These are phyloP conservation scores for Balansia obtecta DNA, from an alignment of 2,329 filamentous ascomycete species.

Conservation along the genomic window DNA sequence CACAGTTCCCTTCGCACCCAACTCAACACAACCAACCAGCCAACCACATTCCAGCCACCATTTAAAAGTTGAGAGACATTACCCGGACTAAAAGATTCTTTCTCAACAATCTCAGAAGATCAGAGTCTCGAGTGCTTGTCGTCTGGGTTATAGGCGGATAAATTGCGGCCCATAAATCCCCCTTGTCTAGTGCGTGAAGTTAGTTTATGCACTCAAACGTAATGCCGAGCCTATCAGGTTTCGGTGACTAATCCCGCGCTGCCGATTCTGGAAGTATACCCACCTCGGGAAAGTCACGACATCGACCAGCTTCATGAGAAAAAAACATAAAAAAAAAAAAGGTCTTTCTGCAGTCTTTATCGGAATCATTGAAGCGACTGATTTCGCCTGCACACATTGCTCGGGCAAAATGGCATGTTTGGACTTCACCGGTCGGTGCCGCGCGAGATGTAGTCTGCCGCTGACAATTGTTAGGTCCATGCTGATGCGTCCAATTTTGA, in stretches of 20 bases:
- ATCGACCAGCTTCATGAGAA: background rate
- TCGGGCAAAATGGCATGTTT: background rate
- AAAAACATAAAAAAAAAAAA: background rate
- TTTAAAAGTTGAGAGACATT: too few relatives aligned
- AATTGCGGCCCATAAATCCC: background rate
- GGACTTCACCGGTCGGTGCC: too few relatives aligned
- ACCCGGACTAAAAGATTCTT: too few relatives aligned
- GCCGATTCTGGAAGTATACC: constrained; percentile 2
- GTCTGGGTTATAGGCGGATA: too few relatives aligned
- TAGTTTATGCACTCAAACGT: too few relatives aligned
- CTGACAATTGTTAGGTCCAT: constrained; percentile 46
- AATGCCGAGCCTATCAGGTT: background rate
- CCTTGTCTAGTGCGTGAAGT: background rate
- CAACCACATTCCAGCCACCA: too few relatives aligned
- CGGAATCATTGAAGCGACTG: background rate
- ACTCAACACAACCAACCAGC: too few relatives aligned
- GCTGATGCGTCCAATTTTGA: constrained; percentile 68
- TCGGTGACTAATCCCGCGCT: constrained; percentile 8
- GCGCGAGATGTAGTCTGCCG: background rate
- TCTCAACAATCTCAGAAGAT: too few relatives aligned
- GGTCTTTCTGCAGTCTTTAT: background rate
- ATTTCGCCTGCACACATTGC: background rate
- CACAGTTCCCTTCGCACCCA: too few relatives aligned
- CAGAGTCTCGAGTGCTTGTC: too few relatives aligned
- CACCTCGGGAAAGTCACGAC: constrained; percentile 6